Evolutionary conservation across 306 rosid species (phyloP).

Genomic region (Rosa lucieae): DNA sequence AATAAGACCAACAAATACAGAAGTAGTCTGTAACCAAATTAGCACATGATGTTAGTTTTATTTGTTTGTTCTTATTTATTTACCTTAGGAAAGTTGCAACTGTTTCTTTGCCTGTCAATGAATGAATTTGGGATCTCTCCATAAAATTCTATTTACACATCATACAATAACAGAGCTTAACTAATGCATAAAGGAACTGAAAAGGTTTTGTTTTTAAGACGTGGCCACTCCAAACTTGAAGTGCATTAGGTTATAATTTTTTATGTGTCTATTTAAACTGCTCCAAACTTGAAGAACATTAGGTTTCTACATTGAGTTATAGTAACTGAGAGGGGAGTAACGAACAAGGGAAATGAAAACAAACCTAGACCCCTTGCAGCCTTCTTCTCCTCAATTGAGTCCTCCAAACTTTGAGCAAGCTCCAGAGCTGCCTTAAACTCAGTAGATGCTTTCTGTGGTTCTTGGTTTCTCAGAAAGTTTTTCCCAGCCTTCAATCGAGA

Average conservation of each 20-base stretch:
- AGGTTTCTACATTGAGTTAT: not conserved
- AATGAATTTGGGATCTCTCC: not conserved
- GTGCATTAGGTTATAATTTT: not conserved
- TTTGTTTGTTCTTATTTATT: not conserved
- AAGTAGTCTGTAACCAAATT: not conserved
- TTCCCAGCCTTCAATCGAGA: constrained; percentile 79
- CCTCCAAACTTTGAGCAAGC: constrained; percentile 66
- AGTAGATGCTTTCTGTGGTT: constrained; percentile 61
- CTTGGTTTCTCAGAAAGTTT: constrained; percentile 85
- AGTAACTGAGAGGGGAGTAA: not conserved
- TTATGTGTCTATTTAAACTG: not conserved
- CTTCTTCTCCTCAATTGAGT: constrained; percentile 88
- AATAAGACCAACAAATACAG: not conserved
- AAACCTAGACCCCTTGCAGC: constrained; percentile 97
- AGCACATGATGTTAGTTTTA: not conserved
- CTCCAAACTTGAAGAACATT: not conserved
- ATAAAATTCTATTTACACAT: not conserved
- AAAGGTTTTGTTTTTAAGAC: not conserved
- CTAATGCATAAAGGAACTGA: not conserved
- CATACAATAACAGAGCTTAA: not conserved
- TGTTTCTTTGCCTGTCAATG: not conserved
- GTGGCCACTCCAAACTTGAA: not conserved
- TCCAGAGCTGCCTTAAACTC: constrained; percentile 81
- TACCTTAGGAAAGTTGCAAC: not conserved
- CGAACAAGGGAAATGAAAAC: constrained; percentile 26